Conservation (phyloP, 441 rosid genomes). For the Populus hybrid region DNA sequence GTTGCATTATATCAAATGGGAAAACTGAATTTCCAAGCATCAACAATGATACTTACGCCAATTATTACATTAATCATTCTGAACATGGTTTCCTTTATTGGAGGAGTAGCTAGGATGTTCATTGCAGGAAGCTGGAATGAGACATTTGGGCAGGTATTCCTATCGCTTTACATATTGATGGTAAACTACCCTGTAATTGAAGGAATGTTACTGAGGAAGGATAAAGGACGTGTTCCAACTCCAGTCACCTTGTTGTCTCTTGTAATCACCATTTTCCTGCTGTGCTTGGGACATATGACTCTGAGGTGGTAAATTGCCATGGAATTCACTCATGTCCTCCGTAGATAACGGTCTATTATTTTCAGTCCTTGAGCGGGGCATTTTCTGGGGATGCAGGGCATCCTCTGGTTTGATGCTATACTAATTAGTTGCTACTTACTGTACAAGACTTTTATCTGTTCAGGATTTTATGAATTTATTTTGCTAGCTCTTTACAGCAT, state of each 20-base stretch:
- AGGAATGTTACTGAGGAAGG: conserved; percentile 41
- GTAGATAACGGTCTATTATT: neutral
- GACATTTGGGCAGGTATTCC: conserved; percentile 23
- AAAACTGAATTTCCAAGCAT: conserved; percentile 30
- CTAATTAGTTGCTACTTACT: neutral
- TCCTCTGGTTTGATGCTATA: neutral
- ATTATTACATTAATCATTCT: conserved; percentile 24
- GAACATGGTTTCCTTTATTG: conserved; percentile 25
- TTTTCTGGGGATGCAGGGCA: neutral
- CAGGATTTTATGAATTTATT: neutral
- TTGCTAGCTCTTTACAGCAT: neutral
- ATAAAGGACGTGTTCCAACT: conserved; percentile 34
- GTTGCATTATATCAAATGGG: conserved; percentile 29
- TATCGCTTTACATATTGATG: conserved; percentile 29
- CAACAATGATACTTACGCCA: conserved; percentile 33
- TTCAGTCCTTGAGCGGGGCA: neutral
- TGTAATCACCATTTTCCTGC: neutral
- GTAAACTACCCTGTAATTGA: conserved; percentile 34
- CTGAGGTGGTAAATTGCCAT: neutral
- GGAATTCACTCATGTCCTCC: too few relatives aligned
- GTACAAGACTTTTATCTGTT: neutral
- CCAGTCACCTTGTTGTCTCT: conserved; percentile 22
- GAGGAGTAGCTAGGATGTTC: conserved; percentile 20
- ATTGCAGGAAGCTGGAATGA: conserved; percentile 19
- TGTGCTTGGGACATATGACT: neutral